Evolutionary conservation across 176 grass and related monocot genomes (phyloP).

Genomic region (Triticum turgidum): DNA sequence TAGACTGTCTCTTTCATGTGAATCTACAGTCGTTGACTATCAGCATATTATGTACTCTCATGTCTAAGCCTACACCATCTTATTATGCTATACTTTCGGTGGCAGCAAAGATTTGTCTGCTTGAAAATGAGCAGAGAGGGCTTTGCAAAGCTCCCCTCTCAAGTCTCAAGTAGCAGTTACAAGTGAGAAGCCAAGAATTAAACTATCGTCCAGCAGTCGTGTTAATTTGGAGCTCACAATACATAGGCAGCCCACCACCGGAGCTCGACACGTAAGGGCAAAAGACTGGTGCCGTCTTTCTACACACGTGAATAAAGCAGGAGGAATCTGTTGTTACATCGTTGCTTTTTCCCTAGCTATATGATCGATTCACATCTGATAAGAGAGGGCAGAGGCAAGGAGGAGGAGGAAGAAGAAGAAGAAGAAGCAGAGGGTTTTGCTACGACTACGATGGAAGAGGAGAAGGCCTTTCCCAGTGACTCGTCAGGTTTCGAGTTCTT

Average conservation of each 20-base stretch:
- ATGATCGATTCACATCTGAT: not conserved
- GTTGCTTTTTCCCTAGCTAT: not conserved
- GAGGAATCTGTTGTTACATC: not conserved
- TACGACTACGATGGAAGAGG: not conserved
- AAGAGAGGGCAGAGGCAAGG: not conserved
- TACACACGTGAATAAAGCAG: not conserved
- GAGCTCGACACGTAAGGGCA: not conserved
- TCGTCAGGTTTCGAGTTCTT: slow-evolving; percentile 34
- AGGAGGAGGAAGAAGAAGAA: not conserved
- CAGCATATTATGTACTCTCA: not conserved
- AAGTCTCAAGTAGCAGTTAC: too few relatives aligned
- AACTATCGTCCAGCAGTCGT: too few relatives aligned
- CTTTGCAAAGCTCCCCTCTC: too few relatives aligned
- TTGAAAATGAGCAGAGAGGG: too few relatives aligned
- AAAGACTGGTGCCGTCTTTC: not conserved
- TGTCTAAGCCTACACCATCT: not conserved
- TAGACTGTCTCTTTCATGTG: not conserved
- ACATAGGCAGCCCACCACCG: not conserved
- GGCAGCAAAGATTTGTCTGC: not conserved
- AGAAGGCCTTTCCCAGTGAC: not conserved
- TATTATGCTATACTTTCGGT: not conserved
- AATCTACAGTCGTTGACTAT: not conserved
- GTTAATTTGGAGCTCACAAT: not conserved
- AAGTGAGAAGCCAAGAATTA: too few relatives aligned
- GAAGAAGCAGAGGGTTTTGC: not conserved